Base-by-base conservation (phyloP, 345 rosid species). In the Physaria fendleri region DNA sequence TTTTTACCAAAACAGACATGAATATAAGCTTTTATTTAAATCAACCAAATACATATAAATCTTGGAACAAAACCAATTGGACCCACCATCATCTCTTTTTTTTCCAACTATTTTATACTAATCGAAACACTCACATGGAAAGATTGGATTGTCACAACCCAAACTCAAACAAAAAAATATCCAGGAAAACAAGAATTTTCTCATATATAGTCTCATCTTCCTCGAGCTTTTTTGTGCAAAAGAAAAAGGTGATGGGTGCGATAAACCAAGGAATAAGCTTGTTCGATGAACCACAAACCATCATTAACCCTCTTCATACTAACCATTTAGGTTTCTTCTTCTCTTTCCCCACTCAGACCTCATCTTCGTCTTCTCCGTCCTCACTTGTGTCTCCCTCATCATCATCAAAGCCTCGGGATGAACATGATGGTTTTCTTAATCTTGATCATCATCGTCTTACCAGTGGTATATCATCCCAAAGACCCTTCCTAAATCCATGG, bases 401-500 rank as follows among this genome's bases (percentile, higher is more conserved):
- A n/a, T n/a, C n/a, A n/a, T 44, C 69, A 24, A 84, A 76, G 58
- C 78, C 75, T 15, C 80, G 68, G 30, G 68, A 73, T 33, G 64
- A 50, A 47, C 38, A 30, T 68, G 67, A 44, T 53, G 22, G 15
- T 14, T 43, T 51, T 46, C 42, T 38, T 12, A 13, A 62, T 46
- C 62, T 60, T 10, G 66, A 60, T 52, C 49, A 45, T 37, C 56
- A 53, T 69, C 59, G 51, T 45, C 66, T 59, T 21, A 43, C 13
- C 7, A 18, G 54, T 41, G 39, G 66, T 53, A 40, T 18, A 59
- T 83, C 93, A 9, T 54, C 79, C 58, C 84, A 82, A 67, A 79
- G 84, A 74, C 74, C 95, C 22, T 61, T 63, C 50, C 56, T 82
- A 52, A 79, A 82, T 81, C 86, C 77, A 60, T 85, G 95, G 95